Base-by-base conservation (phyloP, 2,329 filamentous ascomycete species). In the Venturia oleaginea region DNA sequence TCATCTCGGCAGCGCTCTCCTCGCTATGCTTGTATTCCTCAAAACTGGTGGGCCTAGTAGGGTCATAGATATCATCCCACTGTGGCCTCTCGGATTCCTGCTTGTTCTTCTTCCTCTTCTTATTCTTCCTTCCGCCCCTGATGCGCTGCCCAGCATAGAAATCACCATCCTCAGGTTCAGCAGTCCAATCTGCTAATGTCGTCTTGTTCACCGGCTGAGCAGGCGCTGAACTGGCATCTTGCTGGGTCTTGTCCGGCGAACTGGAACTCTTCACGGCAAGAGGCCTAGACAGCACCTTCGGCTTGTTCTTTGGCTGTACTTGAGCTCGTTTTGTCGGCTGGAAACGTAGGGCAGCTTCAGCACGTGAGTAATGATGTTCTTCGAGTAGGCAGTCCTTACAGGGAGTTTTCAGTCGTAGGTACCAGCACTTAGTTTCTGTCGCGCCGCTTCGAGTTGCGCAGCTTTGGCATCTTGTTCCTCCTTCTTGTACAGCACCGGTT, bases 11-110 rank as follows among this genome's bases (percentile, higher is more conserved):
- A 66, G 92, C 84, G 72, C 90, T 88, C 76, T 96, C 92, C 65
- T 95, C 91, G 71, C 91, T 94, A 66, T 86, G 82, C 66, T 90
- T 83, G 72, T 94, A 97, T 71, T 93, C 89, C 64, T 92, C 89
- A 61, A 93, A 89, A 68, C 87, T 92, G 48, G 90, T 95, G 10
- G 92, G 92, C 46, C 89, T 80, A 13, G 88, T 81, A 0, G 91
- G 90, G 71, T 96, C 92, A 73, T 96, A 97, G 30, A 94, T 84
- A 73, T 95, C 91, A 73, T 96, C 89, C 92, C 92, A 97, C 72
- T 96, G 87, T n/a, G 82, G 77, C 5, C 77, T 75, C 37, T 82
- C 75, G 7, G 32, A 43, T 59, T 80, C 79, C 6, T 84, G 79
- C 68, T 83, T 81, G 66, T 85, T 83, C 70, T 84, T 83, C 74